A percentile compares a stretch with the other conserved stretches of the same genome.
phyloP scores from a whole-genome alignment of 2,329 filamentous ascomycete species.

The Lasiodiplodia sp. region DNA sequence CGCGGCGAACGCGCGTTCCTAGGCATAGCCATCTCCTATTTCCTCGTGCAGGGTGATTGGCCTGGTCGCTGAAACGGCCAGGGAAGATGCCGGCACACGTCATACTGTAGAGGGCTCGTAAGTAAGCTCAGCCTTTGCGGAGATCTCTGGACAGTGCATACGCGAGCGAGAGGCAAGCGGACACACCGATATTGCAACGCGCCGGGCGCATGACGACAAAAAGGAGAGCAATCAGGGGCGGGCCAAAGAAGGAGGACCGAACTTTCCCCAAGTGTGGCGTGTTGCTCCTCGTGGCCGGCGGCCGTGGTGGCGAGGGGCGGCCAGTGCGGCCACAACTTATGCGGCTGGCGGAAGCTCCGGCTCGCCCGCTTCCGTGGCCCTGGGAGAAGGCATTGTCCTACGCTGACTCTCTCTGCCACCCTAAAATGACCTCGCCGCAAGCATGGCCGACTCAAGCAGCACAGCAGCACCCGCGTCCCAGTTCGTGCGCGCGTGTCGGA shows the following conservation, averaged over 20 bases:
- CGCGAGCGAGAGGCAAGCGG: slow-evolving; percentile 14
- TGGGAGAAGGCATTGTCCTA: not conserved
- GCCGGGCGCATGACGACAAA: slow-evolving; percentile 9
- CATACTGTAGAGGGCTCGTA: not conserved
- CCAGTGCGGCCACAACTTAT: slow-evolving; percentile 14
- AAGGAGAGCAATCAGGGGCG: slow-evolving; percentile 10
- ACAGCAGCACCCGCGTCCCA: not conserved
- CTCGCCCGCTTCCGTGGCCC: not conserved
- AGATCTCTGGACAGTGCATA: slow-evolving; percentile 26
- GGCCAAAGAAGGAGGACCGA: slow-evolving; percentile 5
- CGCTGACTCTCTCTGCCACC: not conserved
- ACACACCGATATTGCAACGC: slow-evolving; percentile 11
- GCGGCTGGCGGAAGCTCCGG: slow-evolving; percentile 17
- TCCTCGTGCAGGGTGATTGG: slow-evolving; percentile 9
- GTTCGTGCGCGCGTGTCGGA: slow-evolving; percentile 28
- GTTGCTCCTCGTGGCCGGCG: not conserved
- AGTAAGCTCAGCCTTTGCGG: slow-evolving; percentile 1
- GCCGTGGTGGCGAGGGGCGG: not conserved
- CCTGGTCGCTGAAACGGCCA: slow-evolving; percentile 16
- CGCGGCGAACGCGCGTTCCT: slow-evolving; percentile 24
- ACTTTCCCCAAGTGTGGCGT: not conserved
- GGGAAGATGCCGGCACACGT: slow-evolving; percentile 27
- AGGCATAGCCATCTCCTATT: slow-evolving; percentile 7
- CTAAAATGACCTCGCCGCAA: slow-evolving; percentile 6
- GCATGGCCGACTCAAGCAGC: slow-evolving; percentile 3